Conservation (phyloP, 176 grass and related monocot genomes). For the Aegilops umbellulata region DNA sequence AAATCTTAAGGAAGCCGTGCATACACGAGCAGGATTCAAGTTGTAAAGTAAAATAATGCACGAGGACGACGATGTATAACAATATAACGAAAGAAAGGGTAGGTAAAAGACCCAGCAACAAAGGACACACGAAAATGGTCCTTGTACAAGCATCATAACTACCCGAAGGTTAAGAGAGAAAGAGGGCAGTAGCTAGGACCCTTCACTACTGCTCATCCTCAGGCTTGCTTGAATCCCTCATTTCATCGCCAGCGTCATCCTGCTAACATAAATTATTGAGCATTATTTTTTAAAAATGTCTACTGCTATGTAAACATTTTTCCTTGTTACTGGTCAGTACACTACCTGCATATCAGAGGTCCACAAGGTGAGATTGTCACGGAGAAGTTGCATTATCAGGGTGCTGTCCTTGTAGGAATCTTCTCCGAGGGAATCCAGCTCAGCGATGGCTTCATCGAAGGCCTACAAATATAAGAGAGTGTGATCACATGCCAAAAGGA, state of each 20-base stretch:
- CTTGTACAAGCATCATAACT: slow-evolving; percentile 52
- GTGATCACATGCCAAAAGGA: slow-evolving; percentile 5
- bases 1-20: slow-evolving; percentile 40
- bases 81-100: slow-evolving; percentile 46
- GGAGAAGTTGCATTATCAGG: slow-evolving; percentile 98
- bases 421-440: slow-evolving; percentile 91
- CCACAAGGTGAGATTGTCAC: slow-evolving; percentile 98
- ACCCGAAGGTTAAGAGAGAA: slow-evolving; percentile 23
- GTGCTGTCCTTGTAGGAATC: slow-evolving; percentile 99
- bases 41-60: slow-evolving; percentile 48
- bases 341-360: slow-evolving; percentile 98
- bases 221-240: slow-evolving; percentile 77
- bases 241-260: slow-evolving; percentile 87
- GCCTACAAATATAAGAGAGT: slow-evolving; percentile 45
- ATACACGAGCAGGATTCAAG: slow-evolving; percentile 43
- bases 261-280: slow-evolving; percentile 33
- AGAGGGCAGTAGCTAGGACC: slow-evolving; percentile 24
- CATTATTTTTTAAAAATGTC: neutral
- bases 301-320: neutral
- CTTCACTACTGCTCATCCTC: slow-evolving; percentile 59
- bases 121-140: slow-evolving; percentile 50
- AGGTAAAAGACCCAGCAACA: slow-evolving; percentile 39
- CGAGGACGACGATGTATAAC: slow-evolving; percentile 13
- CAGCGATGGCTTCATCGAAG: slow-evolving; percentile 92
- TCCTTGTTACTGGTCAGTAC: neutral